These are phyloP conservation scores for Papiliotrema terrestris DNA, from an alignment of 1,284 basidiomycete genomes.

Conservation along the genomic window DNA sequence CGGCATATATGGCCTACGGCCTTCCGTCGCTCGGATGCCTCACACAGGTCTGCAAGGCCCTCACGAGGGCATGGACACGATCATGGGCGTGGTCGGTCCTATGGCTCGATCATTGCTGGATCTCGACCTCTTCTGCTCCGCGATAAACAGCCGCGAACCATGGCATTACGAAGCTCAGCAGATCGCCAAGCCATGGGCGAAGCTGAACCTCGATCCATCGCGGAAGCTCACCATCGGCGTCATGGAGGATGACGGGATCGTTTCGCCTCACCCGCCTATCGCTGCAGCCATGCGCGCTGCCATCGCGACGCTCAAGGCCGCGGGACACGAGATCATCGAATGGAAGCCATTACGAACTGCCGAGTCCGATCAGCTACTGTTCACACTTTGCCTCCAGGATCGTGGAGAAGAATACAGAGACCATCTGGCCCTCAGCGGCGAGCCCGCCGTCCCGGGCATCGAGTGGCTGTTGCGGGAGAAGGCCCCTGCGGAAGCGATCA, in stretches of 20 bases:
- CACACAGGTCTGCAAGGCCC: slow-evolving; percentile 55
- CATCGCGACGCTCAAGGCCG: background rate
- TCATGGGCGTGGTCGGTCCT: slow-evolving; percentile 66
- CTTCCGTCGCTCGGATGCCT: slow-evolving; percentile 11
- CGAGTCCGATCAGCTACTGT: background rate
- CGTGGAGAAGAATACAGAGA: background rate
- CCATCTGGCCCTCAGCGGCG: background rate
- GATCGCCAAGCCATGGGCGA: background rate
- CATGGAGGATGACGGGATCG: slow-evolving; percentile 1
- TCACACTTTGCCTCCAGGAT: slow-evolving; percentile 1
- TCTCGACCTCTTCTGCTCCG: background rate
- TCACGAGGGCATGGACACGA: slow-evolving; percentile 61
- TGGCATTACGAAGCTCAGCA: slow-evolving; percentile 2
- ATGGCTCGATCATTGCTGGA: slow-evolving; percentile 57
- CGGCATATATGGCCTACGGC: slow-evolving; percentile 15
- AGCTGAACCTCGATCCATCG: background rate
- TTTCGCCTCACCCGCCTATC: slow-evolving; percentile 1
- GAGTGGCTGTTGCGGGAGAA: slow-evolving; percentile 1
- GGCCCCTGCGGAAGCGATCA: background rate
- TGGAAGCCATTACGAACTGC: background rate
- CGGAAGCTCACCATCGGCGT: background rate
- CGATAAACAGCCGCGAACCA: background rate
- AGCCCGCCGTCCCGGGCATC: background rate
- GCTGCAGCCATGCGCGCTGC: background rate
- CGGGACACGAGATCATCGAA: background rate